Base-by-base conservation (phyloP, 176 grass and related monocot genomes). In the Cenchrus fungigraminus region DNA sequence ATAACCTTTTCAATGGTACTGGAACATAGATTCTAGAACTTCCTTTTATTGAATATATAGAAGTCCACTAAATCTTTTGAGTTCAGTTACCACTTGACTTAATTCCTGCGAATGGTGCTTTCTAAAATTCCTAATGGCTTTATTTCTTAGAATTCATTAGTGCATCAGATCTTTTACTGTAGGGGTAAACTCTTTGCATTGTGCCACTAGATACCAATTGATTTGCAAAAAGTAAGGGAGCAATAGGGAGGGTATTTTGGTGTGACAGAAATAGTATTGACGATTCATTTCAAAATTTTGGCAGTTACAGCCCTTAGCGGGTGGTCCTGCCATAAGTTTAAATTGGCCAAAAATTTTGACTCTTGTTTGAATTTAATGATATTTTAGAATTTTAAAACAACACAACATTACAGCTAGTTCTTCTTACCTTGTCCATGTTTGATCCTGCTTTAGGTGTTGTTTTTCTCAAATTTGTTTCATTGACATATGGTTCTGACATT, bases 401-500 rank as follows among this genome's bases (percentile, higher is more conserved):
- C 47, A 32, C 16, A 53, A 32, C 9, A 50, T 14, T 50, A 16
- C 71, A 73, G 71, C 25, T 71, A 69, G 16, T 51, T 51, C 12
- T 52, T 22, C 69, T 72, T 6, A 50, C 70, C 44, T 51, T 72
- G 22, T 31, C 47, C 71, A 52, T 46, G 22, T 73, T 29, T 16
- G 22, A 16, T 31, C 47, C 46, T 49, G n/a, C n/a, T 51, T 28
- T 13, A 73, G 70, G 70, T 29, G 45, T 25, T 73, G 13, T 53
- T 74, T 51, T 50, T 53, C 28, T 74, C 25, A 74, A 53, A 53
- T 53, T 74, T 74, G 12, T 74, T 74, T 74, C 25, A 28, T 8
- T 53, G 25, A 53, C 71, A 53, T 73, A 59, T 59, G 47, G 70
- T 73, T 51, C 70, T 47, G 37, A 51, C 12, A 73, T 73, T 73